Evolutionary conservation across 305 asterid species (phyloP).

Genomic region (Solanum hybrid): DNA sequence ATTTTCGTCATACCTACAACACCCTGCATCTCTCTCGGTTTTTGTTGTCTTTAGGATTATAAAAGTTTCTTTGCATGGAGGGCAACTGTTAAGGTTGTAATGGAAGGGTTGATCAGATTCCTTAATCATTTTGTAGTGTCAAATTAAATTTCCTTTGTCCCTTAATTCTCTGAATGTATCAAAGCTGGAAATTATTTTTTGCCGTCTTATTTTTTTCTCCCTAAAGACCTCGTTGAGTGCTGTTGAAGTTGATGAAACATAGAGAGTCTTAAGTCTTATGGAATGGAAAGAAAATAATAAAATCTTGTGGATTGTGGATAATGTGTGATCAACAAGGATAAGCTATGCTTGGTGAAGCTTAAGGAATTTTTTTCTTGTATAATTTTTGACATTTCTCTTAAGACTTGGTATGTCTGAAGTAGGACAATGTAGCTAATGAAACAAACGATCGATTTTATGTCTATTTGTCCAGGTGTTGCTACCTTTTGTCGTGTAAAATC

Average conservation of each 20-base stretch:
- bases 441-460: not conserved
- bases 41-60: not conserved
- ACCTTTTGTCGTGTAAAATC: constrained; percentile 88
- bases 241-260: not conserved
- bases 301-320: not conserved
- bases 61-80: not conserved
- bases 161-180: not conserved
- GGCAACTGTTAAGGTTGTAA: not conserved
- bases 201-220: not conserved
- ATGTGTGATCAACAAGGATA: not conserved
- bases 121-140: not conserved
- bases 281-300: not conserved
- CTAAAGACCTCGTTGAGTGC: not conserved
- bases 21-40: not conserved
- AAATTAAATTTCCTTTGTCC: not conserved
- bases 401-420: not conserved
- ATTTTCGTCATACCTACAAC: not conserved
- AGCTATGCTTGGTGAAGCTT: not conserved
- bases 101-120: not conserved
- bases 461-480: constrained; percentile 61
- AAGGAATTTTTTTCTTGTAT: not conserved
- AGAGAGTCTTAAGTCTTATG: not conserved
- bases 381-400: not conserved
- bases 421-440: not conserved
- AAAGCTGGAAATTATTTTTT: not conserved